Conservation (phyloP, 2,329 filamentous ascomycete species). For the Phaeophleospora eucalypticola region DNA sequence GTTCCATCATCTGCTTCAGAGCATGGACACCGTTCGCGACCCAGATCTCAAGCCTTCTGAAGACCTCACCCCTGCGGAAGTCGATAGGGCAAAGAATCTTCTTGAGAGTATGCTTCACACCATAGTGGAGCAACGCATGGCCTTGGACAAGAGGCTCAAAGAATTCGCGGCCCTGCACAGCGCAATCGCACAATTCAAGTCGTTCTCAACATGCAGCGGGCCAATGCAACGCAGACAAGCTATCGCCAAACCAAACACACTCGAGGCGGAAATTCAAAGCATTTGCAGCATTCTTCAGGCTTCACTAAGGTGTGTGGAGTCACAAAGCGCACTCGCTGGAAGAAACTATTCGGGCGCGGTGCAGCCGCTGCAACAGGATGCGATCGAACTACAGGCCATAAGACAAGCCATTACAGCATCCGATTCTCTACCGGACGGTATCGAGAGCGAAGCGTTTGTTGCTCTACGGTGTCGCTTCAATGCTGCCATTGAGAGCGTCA, state of each 20-base stretch:
- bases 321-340: slow-evolving; percentile 17
- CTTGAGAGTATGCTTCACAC: slow-evolving; percentile 76
- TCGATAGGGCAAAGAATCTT: slow-evolving; percentile 73
- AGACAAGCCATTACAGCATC: background rate
- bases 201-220: slow-evolving; percentile 6
- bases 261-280: slow-evolving; percentile 4
- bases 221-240: background rate
- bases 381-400: background rate
- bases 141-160: slow-evolving; percentile 6
- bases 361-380: background rate
- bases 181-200: slow-evolving; percentile 9
- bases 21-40: slow-evolving; percentile 64
- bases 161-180: slow-evolving; percentile 3
- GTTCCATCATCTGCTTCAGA: slow-evolving; percentile 74
- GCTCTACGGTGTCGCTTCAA: background rate
- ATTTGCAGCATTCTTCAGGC: slow-evolving; percentile 10
- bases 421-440: background rate
- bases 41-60: slow-evolving; percentile 71
- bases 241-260: background rate
- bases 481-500: background rate
- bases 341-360: slow-evolving; percentile 12
- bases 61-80: slow-evolving; percentile 77
- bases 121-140: slow-evolving; percentile 18
- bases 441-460: background rate
- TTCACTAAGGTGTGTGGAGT: slow-evolving; percentile 7